Conservation (phyloP, 371 early-diverging fungal genomes). For the Rhizomucor miehei region DNA sequence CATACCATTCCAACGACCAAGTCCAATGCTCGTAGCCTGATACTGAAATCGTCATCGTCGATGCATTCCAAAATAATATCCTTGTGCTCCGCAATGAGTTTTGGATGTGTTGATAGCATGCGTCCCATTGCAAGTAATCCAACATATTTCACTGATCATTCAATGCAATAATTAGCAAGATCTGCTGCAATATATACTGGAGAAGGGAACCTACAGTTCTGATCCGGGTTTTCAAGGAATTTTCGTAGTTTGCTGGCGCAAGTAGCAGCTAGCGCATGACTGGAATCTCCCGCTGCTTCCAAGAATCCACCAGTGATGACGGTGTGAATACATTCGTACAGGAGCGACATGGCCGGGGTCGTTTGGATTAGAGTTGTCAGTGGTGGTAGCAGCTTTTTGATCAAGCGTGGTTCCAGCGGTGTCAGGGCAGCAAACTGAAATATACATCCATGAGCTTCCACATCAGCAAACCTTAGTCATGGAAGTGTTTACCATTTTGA, state of each 20-base stretch:
- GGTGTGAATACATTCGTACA: conserved; percentile 94
- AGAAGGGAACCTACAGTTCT: conserved; percentile 68
- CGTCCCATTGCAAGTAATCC: conserved; percentile 84
- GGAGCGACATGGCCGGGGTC: conserved; percentile 89
- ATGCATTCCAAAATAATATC: conserved; percentile 84
- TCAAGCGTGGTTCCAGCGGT: conserved; percentile 90
- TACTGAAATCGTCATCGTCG: conserved; percentile 90
- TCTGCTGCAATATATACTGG: no score
- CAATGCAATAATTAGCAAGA: not conserved
- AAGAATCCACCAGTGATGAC: conserved; percentile 90
- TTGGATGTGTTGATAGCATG: conserved; percentile 78
- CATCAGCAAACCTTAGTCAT: not conserved
- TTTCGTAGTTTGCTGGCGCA: conserved; percentile 84
- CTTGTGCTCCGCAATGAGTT: conserved; percentile 79
- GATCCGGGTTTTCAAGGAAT: conserved; percentile 88
- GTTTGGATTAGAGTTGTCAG: conserved; percentile 81
- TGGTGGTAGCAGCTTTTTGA: conserved; percentile 85
- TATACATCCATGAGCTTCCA: not conserved
- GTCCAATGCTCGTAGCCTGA: conserved; percentile 86
- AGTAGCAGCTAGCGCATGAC: conserved; percentile 73
- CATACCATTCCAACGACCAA: conserved; percentile 80
- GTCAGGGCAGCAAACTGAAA: conserved; percentile 86
- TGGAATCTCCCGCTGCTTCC: conserved; percentile 60
- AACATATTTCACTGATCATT: conserved; percentile 87
- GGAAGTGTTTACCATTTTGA: conserved; percentile 74